Evolutionary conservation across 2,329 filamentous ascomycete species (phyloP).

Genomic region (Huntiella abstrusa): DNA sequence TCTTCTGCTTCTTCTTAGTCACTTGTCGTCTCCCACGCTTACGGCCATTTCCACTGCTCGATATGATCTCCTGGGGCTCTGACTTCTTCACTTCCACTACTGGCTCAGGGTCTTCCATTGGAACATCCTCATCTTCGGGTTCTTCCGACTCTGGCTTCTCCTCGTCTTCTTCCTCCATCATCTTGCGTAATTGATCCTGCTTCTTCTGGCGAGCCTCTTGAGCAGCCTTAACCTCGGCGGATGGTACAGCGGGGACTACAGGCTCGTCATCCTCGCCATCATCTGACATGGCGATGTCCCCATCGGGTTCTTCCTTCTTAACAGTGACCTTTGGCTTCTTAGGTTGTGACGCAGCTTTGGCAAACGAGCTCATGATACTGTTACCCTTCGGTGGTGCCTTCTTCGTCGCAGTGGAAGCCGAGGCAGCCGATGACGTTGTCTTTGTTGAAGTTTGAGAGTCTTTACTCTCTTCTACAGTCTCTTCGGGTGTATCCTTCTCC

Average conservation of each 20-base stretch:
- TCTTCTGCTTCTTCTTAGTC: slow-evolving; percentile 71
- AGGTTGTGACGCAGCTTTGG: slow-evolving; percentile 32
- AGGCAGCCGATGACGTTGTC: not conserved
- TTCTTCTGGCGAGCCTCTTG: slow-evolving; percentile 17
- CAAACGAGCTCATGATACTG: slow-evolving; percentile 63
- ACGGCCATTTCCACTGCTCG: slow-evolving; percentile 37
- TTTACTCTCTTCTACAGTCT: not conserved
- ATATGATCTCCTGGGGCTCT: slow-evolving; percentile 30
- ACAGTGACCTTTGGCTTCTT: slow-evolving; percentile 29
- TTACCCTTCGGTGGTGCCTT: slow-evolving; percentile 20
- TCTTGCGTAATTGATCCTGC: slow-evolving; percentile 22
- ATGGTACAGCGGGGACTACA: slow-evolving; percentile 13
- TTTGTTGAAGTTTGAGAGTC: not conserved
- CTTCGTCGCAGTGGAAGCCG: slow-evolving; percentile 11
- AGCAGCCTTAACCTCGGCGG: slow-evolving; percentile 14
- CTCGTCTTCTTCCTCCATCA: slow-evolving; percentile 33
- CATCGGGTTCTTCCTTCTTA: slow-evolving; percentile 10
- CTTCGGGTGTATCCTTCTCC: not conserved
- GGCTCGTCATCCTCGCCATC: slow-evolving; percentile 20
- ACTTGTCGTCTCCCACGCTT: slow-evolving; percentile 60
- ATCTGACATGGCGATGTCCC: slow-evolving; percentile 15
- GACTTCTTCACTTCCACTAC: slow-evolving; percentile 19
- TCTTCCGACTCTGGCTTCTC: slow-evolving; percentile 19
- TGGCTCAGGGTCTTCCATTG: slow-evolving; percentile 21
- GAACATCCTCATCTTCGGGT: slow-evolving; percentile 30